These are phyloP conservation scores for Coemansia sp. DNA, from an alignment of 371 early-diverging fungal species.

Conservation along the genomic window DNA sequence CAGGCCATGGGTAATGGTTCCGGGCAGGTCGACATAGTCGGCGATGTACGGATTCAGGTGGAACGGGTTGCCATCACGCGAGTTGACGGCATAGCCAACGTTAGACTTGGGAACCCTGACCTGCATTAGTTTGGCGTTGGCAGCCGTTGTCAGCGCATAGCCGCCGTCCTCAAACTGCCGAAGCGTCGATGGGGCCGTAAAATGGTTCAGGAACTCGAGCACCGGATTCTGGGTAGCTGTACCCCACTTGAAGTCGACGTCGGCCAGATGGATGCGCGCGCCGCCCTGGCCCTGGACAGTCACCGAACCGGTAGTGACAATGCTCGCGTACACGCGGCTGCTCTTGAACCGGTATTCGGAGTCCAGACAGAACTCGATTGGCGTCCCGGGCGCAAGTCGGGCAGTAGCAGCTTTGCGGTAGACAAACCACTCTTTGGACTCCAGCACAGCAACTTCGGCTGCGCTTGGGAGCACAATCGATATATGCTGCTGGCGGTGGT, in stretches of 20 bases:
- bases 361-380: constrained; percentile 74
- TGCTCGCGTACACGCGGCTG: constrained; percentile 61
- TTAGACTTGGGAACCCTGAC: constrained; percentile 82
- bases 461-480: constrained; percentile 65
- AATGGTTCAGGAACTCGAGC: neutral
- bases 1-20: constrained; percentile 97
- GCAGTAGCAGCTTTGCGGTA: constrained; percentile 66
- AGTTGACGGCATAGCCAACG: constrained; percentile 71
- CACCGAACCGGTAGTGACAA: constrained; percentile 73
- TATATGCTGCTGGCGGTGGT: constrained; percentile 64
- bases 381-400: constrained; percentile 63
- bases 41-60: constrained; percentile 95
- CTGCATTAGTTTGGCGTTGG: constrained; percentile 60
- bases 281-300: constrained; percentile 63
- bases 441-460: constrained; percentile 70
- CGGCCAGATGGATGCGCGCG: constrained; percentile 67
- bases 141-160: constrained; percentile 64
- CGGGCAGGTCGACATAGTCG: constrained; percentile 83
- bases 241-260: constrained; percentile 62
- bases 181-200: neutral
- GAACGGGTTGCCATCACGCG: constrained; percentile 87
- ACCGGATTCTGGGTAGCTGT: constrained; percentile 63
- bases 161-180: constrained; percentile 68
- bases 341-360: constrained; percentile 75
- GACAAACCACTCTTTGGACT: constrained; percentile 84